Conservation (phyloP, 805 yeast species). For the Zygosaccharomyces siamensis region DNA sequence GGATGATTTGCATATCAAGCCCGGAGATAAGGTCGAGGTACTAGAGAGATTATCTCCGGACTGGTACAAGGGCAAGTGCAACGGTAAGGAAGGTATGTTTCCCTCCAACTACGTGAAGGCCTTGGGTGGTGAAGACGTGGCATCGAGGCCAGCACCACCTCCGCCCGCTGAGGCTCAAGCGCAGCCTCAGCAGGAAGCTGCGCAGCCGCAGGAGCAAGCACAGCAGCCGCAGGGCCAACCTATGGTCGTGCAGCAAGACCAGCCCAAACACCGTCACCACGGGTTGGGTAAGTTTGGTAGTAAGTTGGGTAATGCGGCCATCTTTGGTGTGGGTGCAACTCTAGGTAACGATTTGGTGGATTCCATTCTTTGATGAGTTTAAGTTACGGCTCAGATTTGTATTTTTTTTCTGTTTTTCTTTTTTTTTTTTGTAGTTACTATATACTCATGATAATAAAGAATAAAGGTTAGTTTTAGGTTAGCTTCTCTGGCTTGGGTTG, state of each 20-base stretch:
- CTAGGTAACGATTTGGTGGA: slow-evolving; percentile 79
- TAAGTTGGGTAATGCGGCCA: slow-evolving; percentile 85
- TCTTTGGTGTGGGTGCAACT: slow-evolving; percentile 96
- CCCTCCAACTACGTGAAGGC: slow-evolving; percentile 79
- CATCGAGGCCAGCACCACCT: slow-evolving; percentile 13
- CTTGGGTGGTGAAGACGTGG: slow-evolving; percentile 20
- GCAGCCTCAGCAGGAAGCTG: slow-evolving; percentile 30
- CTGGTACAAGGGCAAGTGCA: slow-evolving; percentile 83
- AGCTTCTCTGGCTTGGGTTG: no score
- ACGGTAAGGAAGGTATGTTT: slow-evolving; percentile 69
- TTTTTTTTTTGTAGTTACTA: background rate
- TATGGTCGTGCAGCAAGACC: slow-evolving; percentile 23
- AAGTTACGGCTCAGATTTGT: background rate
- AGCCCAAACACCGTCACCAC: slow-evolving; percentile 33
- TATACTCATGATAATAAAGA: background rate
- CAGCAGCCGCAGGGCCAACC: slow-evolving; percentile 30
- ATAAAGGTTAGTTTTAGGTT: background rate
- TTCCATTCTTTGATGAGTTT: slow-evolving; percentile 50
- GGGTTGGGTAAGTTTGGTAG: slow-evolving; percentile 62
- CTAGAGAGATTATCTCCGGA: slow-evolving; percentile 71
- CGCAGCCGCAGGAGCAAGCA: slow-evolving; percentile 26
- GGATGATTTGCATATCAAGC: slow-evolving; percentile 61
- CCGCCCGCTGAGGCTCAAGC: slow-evolving; percentile 21
- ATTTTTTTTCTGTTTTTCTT: background rate
- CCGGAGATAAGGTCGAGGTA: slow-evolving; percentile 68